These are phyloP conservation scores for Lachnellula willkommii DNA, from an alignment of 2,329 filamentous ascomycete species.

Conservation along the genomic window DNA sequence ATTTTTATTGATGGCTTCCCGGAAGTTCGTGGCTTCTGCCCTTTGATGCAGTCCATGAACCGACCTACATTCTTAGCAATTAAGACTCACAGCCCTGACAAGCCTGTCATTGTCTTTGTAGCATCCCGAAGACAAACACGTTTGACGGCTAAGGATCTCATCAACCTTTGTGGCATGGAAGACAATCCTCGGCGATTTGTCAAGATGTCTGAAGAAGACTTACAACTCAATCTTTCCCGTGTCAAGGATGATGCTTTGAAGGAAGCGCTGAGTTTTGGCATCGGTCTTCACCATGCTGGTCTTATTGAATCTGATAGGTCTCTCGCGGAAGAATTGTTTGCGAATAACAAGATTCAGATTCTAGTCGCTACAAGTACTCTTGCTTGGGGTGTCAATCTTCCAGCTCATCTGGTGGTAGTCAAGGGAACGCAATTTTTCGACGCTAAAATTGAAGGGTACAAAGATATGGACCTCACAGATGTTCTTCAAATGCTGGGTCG, in stretches of 20 bases:
- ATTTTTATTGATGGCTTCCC: conserved; percentile 98
- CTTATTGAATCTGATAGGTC: conserved; percentile 91
- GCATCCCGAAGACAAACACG: conserved; percentile 92
- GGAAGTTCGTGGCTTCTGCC: conserved; percentile 90
- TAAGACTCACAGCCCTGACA: conserved; percentile 91
- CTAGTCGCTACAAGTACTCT: conserved; percentile 92
- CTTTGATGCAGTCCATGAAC: conserved; percentile 99
- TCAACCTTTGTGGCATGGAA: conserved; percentile 97
- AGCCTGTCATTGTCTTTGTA: conserved; percentile 97
- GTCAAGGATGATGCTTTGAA: conserved; percentile 91
- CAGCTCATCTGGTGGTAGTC: conserved; percentile 92
- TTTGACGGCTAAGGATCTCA: conserved; percentile 89
- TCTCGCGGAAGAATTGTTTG: conserved; percentile 86
- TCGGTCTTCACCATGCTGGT: conserved; percentile 94
- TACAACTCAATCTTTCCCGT: conserved; percentile 77
- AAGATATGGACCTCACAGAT: conserved; percentile 97
- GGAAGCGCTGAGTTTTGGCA: conserved; percentile 95
- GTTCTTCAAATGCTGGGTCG: conserved; percentile 97
- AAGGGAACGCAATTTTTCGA: conserved; percentile 99
- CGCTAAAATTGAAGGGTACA: conserved; percentile 94
- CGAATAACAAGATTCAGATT: conserved; percentile 97
- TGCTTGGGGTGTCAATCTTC: conserved; percentile 96
- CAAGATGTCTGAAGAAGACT: conserved; percentile 88
- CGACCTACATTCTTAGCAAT: conserved; percentile 93
- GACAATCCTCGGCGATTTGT: conserved; percentile 93